These are phyloP conservation scores for Globisporangium heterothallicum DNA, from an alignment of 352 stramenopile species.

Conservation along the genomic window DNA sequence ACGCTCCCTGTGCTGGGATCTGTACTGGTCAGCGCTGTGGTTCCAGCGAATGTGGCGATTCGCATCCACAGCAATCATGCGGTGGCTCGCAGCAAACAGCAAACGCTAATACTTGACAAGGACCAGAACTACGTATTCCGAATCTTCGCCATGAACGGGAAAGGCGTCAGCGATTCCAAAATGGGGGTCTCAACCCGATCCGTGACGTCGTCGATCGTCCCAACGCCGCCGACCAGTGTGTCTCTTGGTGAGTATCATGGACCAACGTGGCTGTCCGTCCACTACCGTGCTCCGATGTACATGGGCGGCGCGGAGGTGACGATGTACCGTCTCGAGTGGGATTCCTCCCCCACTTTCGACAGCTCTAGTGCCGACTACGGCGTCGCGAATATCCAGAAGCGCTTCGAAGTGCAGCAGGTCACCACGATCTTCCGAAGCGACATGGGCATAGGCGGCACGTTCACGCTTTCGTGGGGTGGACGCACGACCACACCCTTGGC, in stretches of 20 bases:
- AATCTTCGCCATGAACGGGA: constrained; percentile 54
- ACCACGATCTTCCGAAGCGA: constrained; percentile 60
- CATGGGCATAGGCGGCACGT: constrained; percentile 72
- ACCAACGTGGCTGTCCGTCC: constrained; percentile 64
- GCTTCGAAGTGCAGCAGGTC: constrained; percentile 90
- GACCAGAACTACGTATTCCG: constrained; percentile 50
- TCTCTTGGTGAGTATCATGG: constrained; percentile 76
- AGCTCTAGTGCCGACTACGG: constrained; percentile 80
- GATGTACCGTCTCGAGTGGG: constrained; percentile 92
- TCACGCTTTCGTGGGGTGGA: constrained; percentile 90
- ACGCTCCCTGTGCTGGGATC: constrained; percentile 42
- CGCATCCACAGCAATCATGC: constrained; percentile 43
- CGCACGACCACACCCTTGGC: constrained; percentile 50
- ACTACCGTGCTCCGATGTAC: constrained; percentile 80
- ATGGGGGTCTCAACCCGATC: constrained; percentile 32
- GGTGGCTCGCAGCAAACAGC: constrained; percentile 46
- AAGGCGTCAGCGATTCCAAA: constrained; percentile 43
- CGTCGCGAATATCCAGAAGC: constrained; percentile 80
- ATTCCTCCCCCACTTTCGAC: constrained; percentile 79
- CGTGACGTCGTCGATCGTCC: constrained; percentile 55
- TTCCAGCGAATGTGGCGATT: constrained; percentile 22
- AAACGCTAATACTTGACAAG: constrained; percentile 46
- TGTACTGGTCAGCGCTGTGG: constrained; percentile 17
- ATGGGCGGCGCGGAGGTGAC: constrained; percentile 86
- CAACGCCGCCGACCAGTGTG: constrained; percentile 67